Base-by-base conservation (phyloP, 1,284 basidiomycete genomes). In the Rhodotorula sp. region DNA sequence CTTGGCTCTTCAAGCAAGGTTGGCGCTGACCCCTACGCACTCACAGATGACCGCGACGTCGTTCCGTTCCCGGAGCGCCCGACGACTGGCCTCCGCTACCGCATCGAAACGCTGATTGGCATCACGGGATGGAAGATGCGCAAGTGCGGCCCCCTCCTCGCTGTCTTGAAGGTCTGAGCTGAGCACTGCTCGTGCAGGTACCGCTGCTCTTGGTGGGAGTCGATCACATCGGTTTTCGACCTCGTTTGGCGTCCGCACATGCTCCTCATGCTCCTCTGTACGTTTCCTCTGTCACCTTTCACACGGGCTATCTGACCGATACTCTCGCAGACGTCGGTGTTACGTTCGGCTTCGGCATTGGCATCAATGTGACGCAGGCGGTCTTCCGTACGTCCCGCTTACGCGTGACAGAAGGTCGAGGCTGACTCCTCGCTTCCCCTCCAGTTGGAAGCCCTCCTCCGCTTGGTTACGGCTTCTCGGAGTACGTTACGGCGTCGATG, bases 361-460 rank as follows among this genome's bases (percentile, higher is more conserved):
- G 90, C 50, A 87, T 91, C 66, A 90, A 91, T 73, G 89, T 90
- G 5, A 91, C 90, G 9, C 89, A 88, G 63, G 87, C 86, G 0
- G 88, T 90, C n/a, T 37, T 51, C 50, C 19, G 37, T 44, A 19
- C 39, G 39, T 54, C n/a, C 7, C 13, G 73, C 55, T 29, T 50
- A 36, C 8, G 8, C 32, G 54, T 8, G 17, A 8, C 8, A 34
- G 21, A 25, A 39, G 22, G 22, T 48, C 7, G 62, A 46, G 25
- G 12, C 48, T 44, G 62, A 48, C 34, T 39, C 22, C 34, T 34
- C 22, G 21, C 51, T 44, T n/a, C n/a, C 25, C 32, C 37, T 34
- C 34, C 15, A 53, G 51, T 90, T 27, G 87, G 86, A 3, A 82
- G 82, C 0, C 88, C 88, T 0, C 80, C 82, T 0, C 88, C 68